Base-by-base conservation (phyloP, 805 yeast species). In the Teunomyces lycoperdinae region DNA sequence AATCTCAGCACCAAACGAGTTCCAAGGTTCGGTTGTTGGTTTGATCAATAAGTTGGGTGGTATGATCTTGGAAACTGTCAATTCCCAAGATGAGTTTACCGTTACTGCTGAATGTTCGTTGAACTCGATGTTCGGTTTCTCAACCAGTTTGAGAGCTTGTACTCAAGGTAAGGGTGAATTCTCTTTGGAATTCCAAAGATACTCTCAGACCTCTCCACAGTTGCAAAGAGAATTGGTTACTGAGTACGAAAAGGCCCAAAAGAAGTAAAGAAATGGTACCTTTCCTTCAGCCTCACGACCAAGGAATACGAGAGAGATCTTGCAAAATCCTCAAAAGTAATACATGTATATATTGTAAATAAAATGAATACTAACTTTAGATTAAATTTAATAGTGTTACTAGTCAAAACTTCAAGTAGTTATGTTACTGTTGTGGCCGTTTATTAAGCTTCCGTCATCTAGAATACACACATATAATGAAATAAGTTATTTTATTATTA, bases 131-230 rank as follows among this genome's bases (percentile, higher is more conserved):
- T 94, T 94, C 68, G 99, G 99, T 33, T 89, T 94, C 64, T 96
- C 98, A 6, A 88, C 98, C 7, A 82, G 89, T 24, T 78, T 94
- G 64, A 86, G 99, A 77, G 98, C 99, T 16, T 83, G 88, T 50
- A 92, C 99, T 11, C 99, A 94, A 72, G 99, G 99, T 72, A 94
- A 94, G 68, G 99, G 99, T 62, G 98, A 95, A 73, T 94, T 94
- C 69, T 81, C 96, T 2, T 79, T 94, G 68, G 99, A 94, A 68
- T 94, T 94, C 75, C 85, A 87, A 64, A 87, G 89, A 62, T 94
- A 92, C 67, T 82, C 92, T 44, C 96, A 96, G 56, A 87, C 95
- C 45, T 80, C 95, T 42, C 89, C 92, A 32, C 96, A 89, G 56
- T 77, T 92, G 56, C 99, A 94, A 73, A 87, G 78, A 63, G 87